Conservation (phyloP, 768 basidiomycete genomes). For the Leccinum sublutescens region DNA sequence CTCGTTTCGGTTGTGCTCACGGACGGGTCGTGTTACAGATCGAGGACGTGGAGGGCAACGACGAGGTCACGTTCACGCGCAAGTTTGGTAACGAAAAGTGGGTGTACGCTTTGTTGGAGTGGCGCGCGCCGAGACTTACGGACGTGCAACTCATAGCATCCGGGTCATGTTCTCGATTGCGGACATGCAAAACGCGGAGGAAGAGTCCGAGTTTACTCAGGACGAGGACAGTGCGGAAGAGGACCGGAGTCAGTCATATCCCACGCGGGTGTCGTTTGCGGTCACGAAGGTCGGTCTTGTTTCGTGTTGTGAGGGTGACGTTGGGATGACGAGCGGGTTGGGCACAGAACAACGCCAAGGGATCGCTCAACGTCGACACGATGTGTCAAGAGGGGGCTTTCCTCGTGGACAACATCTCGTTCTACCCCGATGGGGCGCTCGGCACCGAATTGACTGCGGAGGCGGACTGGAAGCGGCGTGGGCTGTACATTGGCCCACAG, state of each 20-base stretch:
- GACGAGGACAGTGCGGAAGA: slow-evolving; percentile 36
- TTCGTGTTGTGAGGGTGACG: neutral
- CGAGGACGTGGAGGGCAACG: slow-evolving; percentile 64
- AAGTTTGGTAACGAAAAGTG: slow-evolving; percentile 90
- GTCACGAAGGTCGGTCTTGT: slow-evolving; percentile 69
- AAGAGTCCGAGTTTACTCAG: slow-evolving; percentile 17
- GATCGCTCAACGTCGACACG: slow-evolving; percentile 77
- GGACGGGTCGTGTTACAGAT: slow-evolving; percentile 44
- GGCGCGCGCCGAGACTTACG: neutral
- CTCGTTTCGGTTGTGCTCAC: neutral
- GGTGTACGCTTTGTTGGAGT: slow-evolving; percentile 28
- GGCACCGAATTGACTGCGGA: slow-evolving; percentile 82
- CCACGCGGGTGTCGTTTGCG: slow-evolving; percentile 76
- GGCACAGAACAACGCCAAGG: slow-evolving; percentile 47
- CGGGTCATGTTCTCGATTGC: slow-evolving; percentile 34
- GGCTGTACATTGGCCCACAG: slow-evolving; percentile 90
- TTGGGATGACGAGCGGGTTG: neutral
- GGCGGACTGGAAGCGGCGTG: slow-evolving; percentile 91
- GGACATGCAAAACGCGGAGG: slow-evolving; percentile 16
- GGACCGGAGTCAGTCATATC: slow-evolving; percentile 45
- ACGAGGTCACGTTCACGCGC: slow-evolving; percentile 80
- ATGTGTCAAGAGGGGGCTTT: slow-evolving; percentile 78
- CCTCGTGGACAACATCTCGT: slow-evolving; percentile 86
- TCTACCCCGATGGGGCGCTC: slow-evolving; percentile 68
- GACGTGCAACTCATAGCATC: slow-evolving; percentile 49